Evolutionary conservation across 1,284 basidiomycete genomes (phyloP).

Genomic region (Sporisorium reilianum): DNA sequence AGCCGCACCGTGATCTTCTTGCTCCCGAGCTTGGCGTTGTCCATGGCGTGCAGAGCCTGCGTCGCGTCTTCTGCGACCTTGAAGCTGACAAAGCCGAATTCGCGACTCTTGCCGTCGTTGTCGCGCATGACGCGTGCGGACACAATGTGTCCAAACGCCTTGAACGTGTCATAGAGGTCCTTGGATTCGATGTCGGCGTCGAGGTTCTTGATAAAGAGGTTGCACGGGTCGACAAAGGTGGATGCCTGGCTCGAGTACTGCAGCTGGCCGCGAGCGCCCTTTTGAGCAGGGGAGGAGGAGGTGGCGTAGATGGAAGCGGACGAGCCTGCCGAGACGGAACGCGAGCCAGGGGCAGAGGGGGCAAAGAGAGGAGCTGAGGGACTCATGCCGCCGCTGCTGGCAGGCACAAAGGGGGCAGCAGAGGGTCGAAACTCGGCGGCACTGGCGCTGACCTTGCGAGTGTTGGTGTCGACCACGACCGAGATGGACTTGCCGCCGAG

Average conservation of each 20-base stretch:
- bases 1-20: slow-evolving; percentile 86
- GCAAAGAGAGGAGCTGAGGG: slow-evolving; percentile 54
- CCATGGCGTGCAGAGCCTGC: slow-evolving; percentile 80
- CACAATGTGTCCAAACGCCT: slow-evolving; percentile 63
- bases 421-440: slow-evolving; percentile 52
- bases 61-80: slow-evolving; percentile 72
- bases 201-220: slow-evolving; percentile 66
- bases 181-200: slow-evolving; percentile 51
- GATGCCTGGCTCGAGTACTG: slow-evolving; percentile 57
- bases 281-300: slow-evolving; percentile 15
- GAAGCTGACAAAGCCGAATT: slow-evolving; percentile 94
- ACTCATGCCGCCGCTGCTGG: slow-evolving; percentile 27
- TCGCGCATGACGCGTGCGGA: slow-evolving; percentile 95
- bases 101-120: slow-evolving; percentile 82
- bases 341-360: slow-evolving; percentile 30
- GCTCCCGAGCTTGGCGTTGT: slow-evolving; percentile 62
- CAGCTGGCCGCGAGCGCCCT: slow-evolving; percentile 34
- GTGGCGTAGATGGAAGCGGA: slow-evolving; percentile 51
- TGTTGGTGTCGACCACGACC: slow-evolving; percentile 49
- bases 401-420: slow-evolving; percentile 54
- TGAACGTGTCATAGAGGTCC: slow-evolving; percentile 55
- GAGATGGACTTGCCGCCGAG: slow-evolving; percentile 60
- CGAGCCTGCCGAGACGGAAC: slow-evolving; percentile 47
- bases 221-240: slow-evolving; percentile 63
- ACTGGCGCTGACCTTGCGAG: slow-evolving; percentile 35